A percentile compares a stretch with the other conserved stretches of the same genome.
Conservation (phyloP, 2,329 filamentous ascomycete species). For the Neopestalotiopsis clavispora region DNA sequence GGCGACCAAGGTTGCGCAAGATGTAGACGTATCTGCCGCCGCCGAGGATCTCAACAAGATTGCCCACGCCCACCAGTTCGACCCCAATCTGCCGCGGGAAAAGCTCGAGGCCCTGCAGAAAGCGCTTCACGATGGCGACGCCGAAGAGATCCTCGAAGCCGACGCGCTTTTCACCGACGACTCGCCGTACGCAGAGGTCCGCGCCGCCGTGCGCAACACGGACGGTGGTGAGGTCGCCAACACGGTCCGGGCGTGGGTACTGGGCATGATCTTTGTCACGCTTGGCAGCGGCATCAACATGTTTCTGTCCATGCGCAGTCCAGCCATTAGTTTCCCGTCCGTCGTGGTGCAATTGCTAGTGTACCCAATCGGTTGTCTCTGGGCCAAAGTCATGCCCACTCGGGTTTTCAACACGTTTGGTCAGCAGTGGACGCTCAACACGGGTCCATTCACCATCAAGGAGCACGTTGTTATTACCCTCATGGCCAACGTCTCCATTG, state of each 20-base stretch:
- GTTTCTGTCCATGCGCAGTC: slow-evolving; percentile 40
- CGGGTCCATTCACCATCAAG: slow-evolving; percentile 51
- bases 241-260: slow-evolving; percentile 49
- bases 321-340: slow-evolving; percentile 41
- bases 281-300: slow-evolving; percentile 44
- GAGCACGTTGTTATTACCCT: slow-evolving; percentile 50
- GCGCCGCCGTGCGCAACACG: slow-evolving; percentile 48
- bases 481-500: slow-evolving; percentile 47
- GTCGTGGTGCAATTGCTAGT: slow-evolving; percentile 46
- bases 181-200: slow-evolving; percentile 45
- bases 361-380: slow-evolving; percentile 48
- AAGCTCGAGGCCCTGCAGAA: slow-evolving; percentile 37
- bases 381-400: slow-evolving; percentile 47
- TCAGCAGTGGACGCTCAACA: slow-evolving; percentile 46
- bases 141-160: slow-evolving; percentile 35
- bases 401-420: slow-evolving; percentile 47
- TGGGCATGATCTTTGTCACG: slow-evolving; percentile 49
- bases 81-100: slow-evolving; percentile 39
- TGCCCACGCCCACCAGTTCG: slow-evolving; percentile 38
- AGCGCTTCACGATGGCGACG: slow-evolving; percentile 35
- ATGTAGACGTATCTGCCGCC: slow-evolving; percentile 27
- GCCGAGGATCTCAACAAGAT: slow-evolving; percentile 36
- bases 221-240: slow-evolving; percentile 49
- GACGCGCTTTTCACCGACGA: slow-evolving; percentile 39
- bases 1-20: slow-evolving; percentile 24